A percentile compares a stretch with the other conserved stretches of the same genome.
phyloP scores from a whole-genome alignment of 345 rosid species.

The Murraya koenigii region DNA sequence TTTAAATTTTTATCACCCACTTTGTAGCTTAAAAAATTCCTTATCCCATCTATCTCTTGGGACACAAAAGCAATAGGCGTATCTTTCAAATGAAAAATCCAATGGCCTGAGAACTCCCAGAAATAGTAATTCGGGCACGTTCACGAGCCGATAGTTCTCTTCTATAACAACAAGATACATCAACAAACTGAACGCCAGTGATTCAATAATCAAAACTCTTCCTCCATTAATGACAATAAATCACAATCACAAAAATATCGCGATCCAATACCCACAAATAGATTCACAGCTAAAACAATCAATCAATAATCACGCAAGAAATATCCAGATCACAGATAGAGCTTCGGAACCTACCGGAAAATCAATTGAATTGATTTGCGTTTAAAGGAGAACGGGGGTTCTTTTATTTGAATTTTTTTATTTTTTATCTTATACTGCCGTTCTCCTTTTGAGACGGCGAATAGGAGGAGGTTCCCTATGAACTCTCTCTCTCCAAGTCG shows the following conservation, averaged over 20 bases:
- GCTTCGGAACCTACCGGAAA: constrained; percentile 13
- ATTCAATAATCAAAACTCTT: constrained; percentile 27
- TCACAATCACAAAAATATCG: neutral
- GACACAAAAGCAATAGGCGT: constrained; percentile 37
- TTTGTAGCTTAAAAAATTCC: constrained; percentile 52
- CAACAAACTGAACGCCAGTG: constrained; percentile 37
- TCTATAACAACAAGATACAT: constrained; percentile 58
- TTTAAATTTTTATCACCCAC: constrained; percentile 34
- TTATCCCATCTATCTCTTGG: constrained; percentile 94
- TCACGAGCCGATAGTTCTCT: constrained; percentile 61
- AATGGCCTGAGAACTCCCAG: constrained; percentile 68
- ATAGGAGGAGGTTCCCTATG: neutral
- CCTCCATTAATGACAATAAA: constrained; percentile 23
- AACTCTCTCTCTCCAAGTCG: no score
- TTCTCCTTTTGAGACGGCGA: constrained; percentile 3
- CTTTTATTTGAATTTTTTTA: neutral
- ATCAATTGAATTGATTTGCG: neutral
- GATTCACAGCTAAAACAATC: neutral
- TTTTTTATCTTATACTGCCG: constrained; percentile 1
- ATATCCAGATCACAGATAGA: neutral
- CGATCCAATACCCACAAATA: neutral
- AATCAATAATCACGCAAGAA: neutral
- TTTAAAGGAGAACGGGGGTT: constrained; percentile 16
- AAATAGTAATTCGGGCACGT: constrained; percentile 34
- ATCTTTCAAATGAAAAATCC: constrained; percentile 32